Conservation (phyloP, 352 stramenopile genomes). For the Phytophthora colocasiae region DNA sequence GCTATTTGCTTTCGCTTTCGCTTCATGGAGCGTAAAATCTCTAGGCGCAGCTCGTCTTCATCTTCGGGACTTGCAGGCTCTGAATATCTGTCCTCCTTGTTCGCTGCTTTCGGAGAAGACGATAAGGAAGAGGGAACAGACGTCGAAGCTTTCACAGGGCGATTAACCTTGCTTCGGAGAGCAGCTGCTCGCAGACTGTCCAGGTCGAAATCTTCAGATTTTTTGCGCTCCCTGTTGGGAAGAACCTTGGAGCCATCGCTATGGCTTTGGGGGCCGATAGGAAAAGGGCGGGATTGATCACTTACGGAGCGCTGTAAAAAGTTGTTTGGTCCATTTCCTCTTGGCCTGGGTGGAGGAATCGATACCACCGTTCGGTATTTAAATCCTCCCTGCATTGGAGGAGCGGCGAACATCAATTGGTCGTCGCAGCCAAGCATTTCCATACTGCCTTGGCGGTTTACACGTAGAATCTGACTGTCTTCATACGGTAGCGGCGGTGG, state of each 20-base stretch:
- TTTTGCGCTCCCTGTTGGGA: slow-evolving; percentile 14
- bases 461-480: slow-evolving; percentile 75
- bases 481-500: slow-evolving; percentile 31
- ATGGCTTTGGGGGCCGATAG: neutral
- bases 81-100: slow-evolving; percentile 7
- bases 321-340: slow-evolving; percentile 7
- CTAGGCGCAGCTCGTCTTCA: slow-evolving; percentile 46
- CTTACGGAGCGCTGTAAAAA: slow-evolving; percentile 21
- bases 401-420: slow-evolving; percentile 18
- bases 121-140: slow-evolving; percentile 8
- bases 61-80: slow-evolving; percentile 36
- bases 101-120: slow-evolving; percentile 2
- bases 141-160: slow-evolving; percentile 18
- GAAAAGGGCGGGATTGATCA: slow-evolving; percentile 11
- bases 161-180: slow-evolving; percentile 71
- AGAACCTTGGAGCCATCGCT: neutral
- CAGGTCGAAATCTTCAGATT: slow-evolving; percentile 55
- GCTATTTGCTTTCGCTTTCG: slow-evolving; percentile 37
- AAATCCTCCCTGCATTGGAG: slow-evolving; percentile 40
- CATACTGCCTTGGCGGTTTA: slow-evolving; percentile 70
- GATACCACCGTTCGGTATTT: slow-evolving; percentile 47
- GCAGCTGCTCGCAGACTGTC: slow-evolving; percentile 74
- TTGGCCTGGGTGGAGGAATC: slow-evolving; percentile 16
- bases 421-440: slow-evolving; percentile 53
- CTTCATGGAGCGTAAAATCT: slow-evolving; percentile 60